A percentile compares a stretch with the other conserved stretches of the same genome.
Evolutionary conservation across 2,329 filamentous ascomycete species (phyloP).

Genomic region (Lasiodiplodia sp.): DNA sequence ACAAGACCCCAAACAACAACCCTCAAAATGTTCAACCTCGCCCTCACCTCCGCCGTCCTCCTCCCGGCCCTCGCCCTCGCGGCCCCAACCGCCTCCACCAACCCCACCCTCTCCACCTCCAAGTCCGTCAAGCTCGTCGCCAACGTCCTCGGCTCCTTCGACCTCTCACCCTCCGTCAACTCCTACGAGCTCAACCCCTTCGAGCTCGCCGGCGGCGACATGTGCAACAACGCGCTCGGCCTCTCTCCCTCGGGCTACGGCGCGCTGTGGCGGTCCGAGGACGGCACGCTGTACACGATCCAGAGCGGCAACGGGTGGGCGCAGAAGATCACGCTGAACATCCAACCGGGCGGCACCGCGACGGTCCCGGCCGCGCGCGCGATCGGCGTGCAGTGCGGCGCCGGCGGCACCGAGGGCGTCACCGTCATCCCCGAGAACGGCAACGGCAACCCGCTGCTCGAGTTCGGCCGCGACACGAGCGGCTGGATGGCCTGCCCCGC

Average conservation of each 20-base stretch:
- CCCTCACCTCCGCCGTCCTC: neutral
- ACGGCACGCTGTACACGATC: neutral
- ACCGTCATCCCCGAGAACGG: neutral
- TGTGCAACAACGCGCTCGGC: neutral
- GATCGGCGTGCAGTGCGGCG: neutral
- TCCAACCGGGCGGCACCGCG: neutral
- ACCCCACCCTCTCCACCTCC: slow-evolving; percentile 6
- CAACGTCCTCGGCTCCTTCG: neutral
- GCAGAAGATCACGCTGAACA: neutral
- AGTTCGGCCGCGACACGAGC: neutral
- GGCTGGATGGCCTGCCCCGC: slow-evolving; percentile 13
- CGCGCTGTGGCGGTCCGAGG: neutral
- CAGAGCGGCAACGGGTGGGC: neutral
- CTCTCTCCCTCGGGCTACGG: neutral
- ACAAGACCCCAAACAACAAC: neutral
- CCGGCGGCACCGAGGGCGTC: neutral
- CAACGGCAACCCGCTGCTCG: neutral
- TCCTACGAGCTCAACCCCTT: neutral
- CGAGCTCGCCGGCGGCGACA: too few species aligned
- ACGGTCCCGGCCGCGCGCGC: slow-evolving; percentile 8
- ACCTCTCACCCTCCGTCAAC: neutral
- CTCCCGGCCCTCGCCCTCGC: neutral
- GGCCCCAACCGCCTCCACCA: neutral
- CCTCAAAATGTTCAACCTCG: neutral
- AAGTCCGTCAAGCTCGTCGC: slow-evolving; percentile 9